Evolutionary conservation across 2,329 filamentous ascomycete genomes (phyloP).

Genomic region (Sporothrix brasiliensis): DNA sequence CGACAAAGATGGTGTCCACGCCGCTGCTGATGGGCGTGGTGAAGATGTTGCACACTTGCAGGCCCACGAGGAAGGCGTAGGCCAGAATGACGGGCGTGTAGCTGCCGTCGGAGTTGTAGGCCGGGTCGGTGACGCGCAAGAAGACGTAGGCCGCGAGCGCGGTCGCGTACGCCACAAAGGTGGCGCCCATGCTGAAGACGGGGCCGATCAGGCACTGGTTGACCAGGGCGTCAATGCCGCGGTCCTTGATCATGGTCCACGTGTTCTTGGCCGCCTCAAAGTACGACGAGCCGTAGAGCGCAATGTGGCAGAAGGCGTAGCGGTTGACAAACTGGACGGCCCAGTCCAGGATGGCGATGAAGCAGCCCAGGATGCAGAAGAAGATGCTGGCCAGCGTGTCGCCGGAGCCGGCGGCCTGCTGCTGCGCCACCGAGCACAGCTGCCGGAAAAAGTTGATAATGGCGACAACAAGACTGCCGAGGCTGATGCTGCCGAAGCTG

Average conservation of each 20-base stretch:
- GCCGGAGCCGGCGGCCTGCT: conserved; percentile 64
- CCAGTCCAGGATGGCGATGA: conserved; percentile 81
- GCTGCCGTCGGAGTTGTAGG: conserved; percentile 68
- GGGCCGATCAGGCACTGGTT: conserved; percentile 84
- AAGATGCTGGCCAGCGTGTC: conserved; percentile 67
- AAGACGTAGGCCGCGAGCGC: conserved; percentile 86
- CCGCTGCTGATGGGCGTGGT: conserved; percentile 82
- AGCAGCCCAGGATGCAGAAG: conserved; percentile 75
- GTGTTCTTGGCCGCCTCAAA: conserved; percentile 85
- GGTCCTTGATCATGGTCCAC: conserved; percentile 88
- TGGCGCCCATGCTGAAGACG: conserved; percentile 73
- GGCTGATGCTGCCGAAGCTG: conserved; percentile 86
- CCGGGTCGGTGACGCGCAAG: conserved; percentile 75
- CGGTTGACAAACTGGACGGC: conserved; percentile 85
- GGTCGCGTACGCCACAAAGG: conserved; percentile 82
- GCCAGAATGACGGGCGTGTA: conserved; percentile 80
- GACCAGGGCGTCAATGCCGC: conserved; percentile 85
- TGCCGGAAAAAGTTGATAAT: conserved; percentile 85
- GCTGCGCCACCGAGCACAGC: conserved; percentile 75
- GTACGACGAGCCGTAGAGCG: conserved; percentile 88
- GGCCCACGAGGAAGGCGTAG: conserved; percentile 83
- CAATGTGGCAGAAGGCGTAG: conserved; percentile 91
- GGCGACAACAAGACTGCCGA: conserved; percentile 83
- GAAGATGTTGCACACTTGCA: conserved; percentile 89
- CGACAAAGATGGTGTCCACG: conserved; percentile 91